Evolutionary conservation across 371 early-diverging fungal species (phyloP), one percentile per base, ranked within the genome.

Genomic region (Coemansia sp.): DNA sequence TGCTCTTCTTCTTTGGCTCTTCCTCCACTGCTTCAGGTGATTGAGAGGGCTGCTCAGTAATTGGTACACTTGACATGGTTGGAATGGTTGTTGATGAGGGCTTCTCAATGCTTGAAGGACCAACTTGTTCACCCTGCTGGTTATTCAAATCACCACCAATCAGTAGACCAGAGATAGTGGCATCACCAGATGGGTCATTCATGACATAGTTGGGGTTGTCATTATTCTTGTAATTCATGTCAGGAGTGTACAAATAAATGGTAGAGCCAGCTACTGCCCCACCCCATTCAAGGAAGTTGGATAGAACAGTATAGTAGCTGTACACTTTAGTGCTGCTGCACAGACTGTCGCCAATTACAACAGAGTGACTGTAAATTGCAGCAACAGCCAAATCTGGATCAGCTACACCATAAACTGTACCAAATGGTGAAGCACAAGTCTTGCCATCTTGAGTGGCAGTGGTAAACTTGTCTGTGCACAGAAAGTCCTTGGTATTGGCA

Each of bases 271-370:
- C 60, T n/a, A 63, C 58, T 2, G 66, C 62, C 11, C 74, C 74
- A 3, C 71, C 74, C 74, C 74, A 74, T 52, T 74, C 74, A 28
- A 74, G 63, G 54, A 51, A 74, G 66, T 67, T 74, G 0, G 74
- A 66, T n/a, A 74, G 67, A 12, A 71, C 3, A 0, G 74, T 73
- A 41, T 73, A 73, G 63, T 61, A 73, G 63, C 59, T 73, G 51
- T 49, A 70, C 11, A 73, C 63, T 19, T 36, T 46, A 4, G 53
- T 48, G 56, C 61, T 57, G 7, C 23, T 46, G 56, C 74, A 73
- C 49, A 73, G 63, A n/a, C 55, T 55, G 12, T 70, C 57, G 23
- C 71, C 72, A 8, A 66, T 55, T 1, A 73, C 19, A n/a, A 73
- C 70, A 23, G 74, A 73, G 55, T 73, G 74, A 46, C 74, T 73